phyloP scores from a whole-genome alignment of 495 filamentous ascomycete genomes.

The Talaromyces proteolyticus region DNA sequence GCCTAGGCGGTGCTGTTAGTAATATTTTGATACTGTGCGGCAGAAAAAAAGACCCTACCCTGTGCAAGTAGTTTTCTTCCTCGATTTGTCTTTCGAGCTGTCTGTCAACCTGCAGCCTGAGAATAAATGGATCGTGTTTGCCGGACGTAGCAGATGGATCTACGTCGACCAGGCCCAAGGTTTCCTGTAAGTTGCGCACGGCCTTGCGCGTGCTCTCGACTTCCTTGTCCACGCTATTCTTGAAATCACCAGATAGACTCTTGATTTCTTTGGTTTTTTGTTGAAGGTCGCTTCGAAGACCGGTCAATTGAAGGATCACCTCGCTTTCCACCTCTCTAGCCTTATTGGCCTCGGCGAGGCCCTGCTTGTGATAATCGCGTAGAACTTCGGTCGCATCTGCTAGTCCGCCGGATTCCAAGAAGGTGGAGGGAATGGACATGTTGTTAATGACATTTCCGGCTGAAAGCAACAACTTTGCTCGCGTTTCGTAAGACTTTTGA shows the following conservation, averaged over 20 bases:
- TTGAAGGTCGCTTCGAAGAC: conserved; percentile 77
- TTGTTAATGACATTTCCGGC: conserved; percentile 80
- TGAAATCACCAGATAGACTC: conserved; percentile 85
- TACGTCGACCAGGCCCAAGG: conserved; percentile 67
- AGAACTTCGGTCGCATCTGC: conserved; percentile 80
- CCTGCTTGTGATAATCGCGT: conserved; percentile 73
- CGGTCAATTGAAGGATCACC: conserved; percentile 80
- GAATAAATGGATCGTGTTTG: conserved; percentile 85
- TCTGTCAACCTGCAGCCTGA: conserved; percentile 76
- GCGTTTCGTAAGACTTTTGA: conserved; percentile 82
- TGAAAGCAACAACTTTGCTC: conserved; percentile 75
- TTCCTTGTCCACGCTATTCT: conserved; percentile 63
- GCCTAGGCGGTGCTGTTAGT: conserved; percentile 52
- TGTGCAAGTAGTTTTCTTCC: conserved; percentile 94
- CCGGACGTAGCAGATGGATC: conserved; percentile 71
- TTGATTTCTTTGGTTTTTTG: conserved; percentile 99
- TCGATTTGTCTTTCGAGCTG: conserved; percentile 90
- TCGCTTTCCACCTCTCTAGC: conserved; percentile 85
- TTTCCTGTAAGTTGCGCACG: conserved; percentile 73
- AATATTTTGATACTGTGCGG: background rate
- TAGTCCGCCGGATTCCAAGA: conserved; percentile 74
- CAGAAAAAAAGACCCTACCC: conserved; percentile 47
- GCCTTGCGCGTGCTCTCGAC: conserved; percentile 53
- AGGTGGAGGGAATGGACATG: conserved; percentile 61
- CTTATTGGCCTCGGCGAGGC: conserved; percentile 79